Base-by-base conservation (phyloP, 1,139 yeast genomes). In the Debaryomyces robertsiae region DNA sequence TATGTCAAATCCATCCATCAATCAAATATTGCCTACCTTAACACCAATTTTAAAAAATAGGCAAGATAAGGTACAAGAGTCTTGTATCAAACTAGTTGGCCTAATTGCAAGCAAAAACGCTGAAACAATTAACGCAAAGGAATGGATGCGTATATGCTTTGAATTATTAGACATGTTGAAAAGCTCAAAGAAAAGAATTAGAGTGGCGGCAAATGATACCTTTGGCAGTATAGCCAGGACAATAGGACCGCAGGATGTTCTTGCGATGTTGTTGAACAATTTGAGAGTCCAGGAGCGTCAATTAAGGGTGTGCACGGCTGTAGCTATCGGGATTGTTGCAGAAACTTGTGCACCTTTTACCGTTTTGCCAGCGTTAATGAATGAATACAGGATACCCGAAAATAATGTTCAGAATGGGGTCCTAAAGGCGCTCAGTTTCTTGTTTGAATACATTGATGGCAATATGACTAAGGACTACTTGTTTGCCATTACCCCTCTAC, bases 101-200 rank as follows among this genome's bases (percentile, higher is more conserved):
- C 69, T 81, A 35, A 85, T 93, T 41, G 97, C 98, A 0, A 79
- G 77, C 40, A 75, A 82, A 39, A 93, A 89, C n/a, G 82, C 96
- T 0, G 95, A 88, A 51, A 80, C 81, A 41, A 89, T 91, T 16
- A 82, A 91, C 38, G 95, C 96, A 2, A 82, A 89, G 46, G 99
- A 94, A 61, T 94, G 98, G 98, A 89, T 93, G 95, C 75, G 98
- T 46, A 88, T 93, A 23, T 88, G 97, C 54, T 90, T 88, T 63
- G 97, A 91, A 57, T 68, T 94, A 32, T 65, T 94, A 32, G 98
- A 93, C 50, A 82, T 93, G 81, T 73, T 94, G 46, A 90, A 90
- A 55, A 86, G 96, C 11, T 81, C 86, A n/a, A 79, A 79, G 44
- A 89, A 86, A 54, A 73, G 83, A 19, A 88, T 91, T 37, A 69